Conservation (phyloP, 805 yeast genomes). For the Spencermartinsiella europaea region DNA sequence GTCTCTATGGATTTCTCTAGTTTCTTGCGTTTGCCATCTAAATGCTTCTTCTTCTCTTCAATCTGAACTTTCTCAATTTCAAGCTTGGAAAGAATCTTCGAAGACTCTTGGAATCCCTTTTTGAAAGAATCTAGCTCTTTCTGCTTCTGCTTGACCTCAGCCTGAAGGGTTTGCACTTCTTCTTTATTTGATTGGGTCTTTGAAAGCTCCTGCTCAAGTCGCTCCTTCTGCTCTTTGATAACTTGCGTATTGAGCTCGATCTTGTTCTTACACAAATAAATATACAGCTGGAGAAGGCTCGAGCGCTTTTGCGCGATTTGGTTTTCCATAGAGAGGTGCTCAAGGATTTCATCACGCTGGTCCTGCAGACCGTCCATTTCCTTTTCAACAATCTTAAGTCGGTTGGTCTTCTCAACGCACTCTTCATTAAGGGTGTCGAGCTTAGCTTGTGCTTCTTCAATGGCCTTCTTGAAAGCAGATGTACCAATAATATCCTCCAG, state of each 20-base stretch:
- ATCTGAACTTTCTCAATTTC: constrained; percentile 60
- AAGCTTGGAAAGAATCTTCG: constrained; percentile 32
- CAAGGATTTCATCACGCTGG: constrained; percentile 64
- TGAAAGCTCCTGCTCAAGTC: constrained; percentile 40
- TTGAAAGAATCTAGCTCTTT: constrained; percentile 23
- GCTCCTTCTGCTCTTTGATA: constrained; percentile 37
- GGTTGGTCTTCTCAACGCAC: constrained; percentile 72
- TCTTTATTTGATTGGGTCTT: constrained; percentile 36
- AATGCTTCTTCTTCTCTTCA: constrained; percentile 72
- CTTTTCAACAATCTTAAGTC: constrained; percentile 73
- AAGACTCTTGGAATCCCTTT: constrained; percentile 28
- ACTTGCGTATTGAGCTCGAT: constrained; percentile 38
- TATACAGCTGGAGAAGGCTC: constrained; percentile 47
- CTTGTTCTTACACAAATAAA: constrained; percentile 38
- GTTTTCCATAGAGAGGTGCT: constrained; percentile 62
- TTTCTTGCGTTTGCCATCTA: constrained; percentile 53
- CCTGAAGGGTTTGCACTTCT: constrained; percentile 32
- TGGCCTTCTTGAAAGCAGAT: constrained; percentile 67
- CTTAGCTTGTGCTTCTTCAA: constrained; percentile 56
- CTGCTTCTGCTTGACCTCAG: constrained; percentile 15
- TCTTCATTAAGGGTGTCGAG: constrained; percentile 74
- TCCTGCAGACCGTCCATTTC: constrained; percentile 61
- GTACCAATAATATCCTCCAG: constrained; percentile 97
- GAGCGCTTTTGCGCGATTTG: constrained; percentile 48
- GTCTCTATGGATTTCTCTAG: constrained; percentile 48